Conservation (phyloP, 2,329 filamentous ascomycete genomes). For the Biscogniauxia sp. region DNA sequence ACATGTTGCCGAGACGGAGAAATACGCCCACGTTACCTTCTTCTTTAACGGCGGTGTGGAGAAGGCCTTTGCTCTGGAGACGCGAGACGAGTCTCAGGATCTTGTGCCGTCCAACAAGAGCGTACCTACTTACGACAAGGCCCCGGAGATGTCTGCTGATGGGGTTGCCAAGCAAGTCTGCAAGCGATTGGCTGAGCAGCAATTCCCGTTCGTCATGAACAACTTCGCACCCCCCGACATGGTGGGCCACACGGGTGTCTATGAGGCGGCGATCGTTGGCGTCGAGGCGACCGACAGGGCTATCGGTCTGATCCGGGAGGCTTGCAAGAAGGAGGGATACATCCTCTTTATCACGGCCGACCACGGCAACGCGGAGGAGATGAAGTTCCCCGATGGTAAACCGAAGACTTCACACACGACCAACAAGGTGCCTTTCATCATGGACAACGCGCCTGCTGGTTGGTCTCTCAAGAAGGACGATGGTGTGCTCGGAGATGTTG, state of each 20-base stretch:
- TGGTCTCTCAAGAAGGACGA: slow-evolving; percentile 78
- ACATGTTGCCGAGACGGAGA: slow-evolving; percentile 97
- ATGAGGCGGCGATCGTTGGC: slow-evolving; percentile 86
- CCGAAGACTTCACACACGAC: slow-evolving; percentile 98
- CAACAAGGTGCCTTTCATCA: slow-evolving; percentile 96
- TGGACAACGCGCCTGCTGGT: slow-evolving; percentile 91
- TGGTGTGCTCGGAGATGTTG: slow-evolving; percentile 94
- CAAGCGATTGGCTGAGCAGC: slow-evolving; percentile 80
- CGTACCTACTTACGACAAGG: slow-evolving; percentile 90
- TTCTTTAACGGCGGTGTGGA: slow-evolving; percentile 99
- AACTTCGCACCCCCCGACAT: slow-evolving; percentile 99
- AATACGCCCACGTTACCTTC: slow-evolving; percentile 99
- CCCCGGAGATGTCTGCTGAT: slow-evolving; percentile 94
- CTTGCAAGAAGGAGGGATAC: slow-evolving; percentile 91
- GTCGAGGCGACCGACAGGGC: slow-evolving; percentile 86
- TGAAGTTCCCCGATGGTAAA: slow-evolving; percentile 93
- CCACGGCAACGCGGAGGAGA: slow-evolving; percentile 98
- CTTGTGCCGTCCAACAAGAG: slow-evolving; percentile 83
- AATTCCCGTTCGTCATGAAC: slow-evolving; percentile 98
- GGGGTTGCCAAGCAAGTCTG: slow-evolving; percentile 84
- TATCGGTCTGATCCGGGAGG: slow-evolving; percentile 88
- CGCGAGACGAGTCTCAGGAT: slow-evolving; percentile 76
- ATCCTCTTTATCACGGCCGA: slow-evolving; percentile 93
- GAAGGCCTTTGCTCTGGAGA: slow-evolving; percentile 90
- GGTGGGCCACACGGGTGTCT: slow-evolving; percentile 98